These are phyloP conservation scores for Syncephalastrum monosporum DNA, from an alignment of 371 early-diverging fungal genomes.

Conservation along the genomic window DNA sequence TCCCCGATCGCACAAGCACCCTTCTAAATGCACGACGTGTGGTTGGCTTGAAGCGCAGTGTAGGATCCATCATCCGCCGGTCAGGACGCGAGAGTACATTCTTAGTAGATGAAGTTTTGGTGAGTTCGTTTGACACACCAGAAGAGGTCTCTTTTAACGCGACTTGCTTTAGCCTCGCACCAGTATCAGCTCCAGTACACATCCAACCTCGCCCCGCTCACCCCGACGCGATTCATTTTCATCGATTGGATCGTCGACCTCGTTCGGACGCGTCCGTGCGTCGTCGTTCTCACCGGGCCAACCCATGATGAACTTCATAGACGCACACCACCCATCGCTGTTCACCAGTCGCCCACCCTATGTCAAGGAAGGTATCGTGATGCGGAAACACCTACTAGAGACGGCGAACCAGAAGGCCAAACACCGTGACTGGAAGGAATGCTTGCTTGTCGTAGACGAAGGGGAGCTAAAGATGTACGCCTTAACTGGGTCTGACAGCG, in stretches of 20 bases:
- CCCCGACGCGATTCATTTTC: constrained; percentile 13
- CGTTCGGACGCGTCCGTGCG: constrained; percentile 8
- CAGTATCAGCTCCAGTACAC: constrained; percentile 24
- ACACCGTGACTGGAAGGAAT: constrained; percentile 85
- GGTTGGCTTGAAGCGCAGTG: constrained; percentile 29
- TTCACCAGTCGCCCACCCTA: constrained; percentile 45
- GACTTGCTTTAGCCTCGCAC: constrained; percentile 21
- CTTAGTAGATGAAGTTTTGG: constrained; percentile 25
- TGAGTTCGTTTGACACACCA: constrained; percentile 6
- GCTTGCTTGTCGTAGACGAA: constrained; percentile 69
- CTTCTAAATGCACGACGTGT: constrained; percentile 22
- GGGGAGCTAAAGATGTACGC: constrained; percentile 82
- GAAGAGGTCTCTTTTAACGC: not conserved
- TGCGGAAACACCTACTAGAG: constrained; percentile 85
- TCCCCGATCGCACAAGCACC: constrained; percentile 4
- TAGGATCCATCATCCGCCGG: constrained; percentile 32
- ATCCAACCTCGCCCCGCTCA: constrained; percentile 13
- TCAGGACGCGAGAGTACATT: constrained; percentile 32
- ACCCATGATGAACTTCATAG: constrained; percentile 29
- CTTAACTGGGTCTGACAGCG: constrained; percentile 47
- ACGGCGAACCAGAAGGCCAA: constrained; percentile 76
- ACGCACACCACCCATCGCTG: constrained; percentile 18
- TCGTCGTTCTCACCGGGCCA: constrained; percentile 16
- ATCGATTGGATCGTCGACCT: constrained; percentile 13
- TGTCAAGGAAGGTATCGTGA: constrained; percentile 75